Evolutionary conservation across 345 rosid genomes (phyloP), one percentile per base, ranked within the genome.

Genomic region (Isatis tinctoria): DNA sequence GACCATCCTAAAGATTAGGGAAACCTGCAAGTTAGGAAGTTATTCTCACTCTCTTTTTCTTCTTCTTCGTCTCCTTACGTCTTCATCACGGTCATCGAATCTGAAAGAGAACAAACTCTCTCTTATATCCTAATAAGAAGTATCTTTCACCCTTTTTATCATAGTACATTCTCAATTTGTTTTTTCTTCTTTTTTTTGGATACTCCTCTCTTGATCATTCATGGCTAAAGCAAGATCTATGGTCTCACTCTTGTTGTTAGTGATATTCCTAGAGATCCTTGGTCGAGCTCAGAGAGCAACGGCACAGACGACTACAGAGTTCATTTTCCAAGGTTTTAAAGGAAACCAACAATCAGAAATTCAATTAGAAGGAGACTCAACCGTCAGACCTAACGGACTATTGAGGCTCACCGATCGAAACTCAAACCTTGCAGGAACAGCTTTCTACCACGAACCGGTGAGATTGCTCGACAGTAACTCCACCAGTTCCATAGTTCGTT

Each of bases 391-490:
- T 14, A 35, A 54, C 30, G 81, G 81, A 22, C 40, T 73, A 4
- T 11, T 78, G 28, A 78, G 81, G 18, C 78, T 78, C 52, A 78
- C 81, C 7, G 60, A 73, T 32, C 65, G 43, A 22, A 26, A 30
- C 4, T 5, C 32, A 0, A 35, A 67, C 69, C 66, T 67, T 0
- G 26, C 18, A 5, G 81, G 81, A 0, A 52, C 77, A 40, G 65
- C 74, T 35, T 78, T 78, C 64, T 78, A 73, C 44, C 5, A 44
- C 47, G 56, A 60, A 44, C 74, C 81, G 10, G 73, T 78, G 9
- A 73, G 70, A 20, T 37, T 78, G 39, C 52, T 73, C 30, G 33
- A 49, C 5, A 30, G 33, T 30, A 4, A 4, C 33, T 30, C 7
- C 33, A 36, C 7, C 2, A 66, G 17, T 28, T 6, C 44, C 14